Percentiles rank a stretch among this genome's conserved stretches.
phyloP scores from a whole-genome alignment of 345 rosid genomes.

The Xanthoceras sorbifolium region DNA sequence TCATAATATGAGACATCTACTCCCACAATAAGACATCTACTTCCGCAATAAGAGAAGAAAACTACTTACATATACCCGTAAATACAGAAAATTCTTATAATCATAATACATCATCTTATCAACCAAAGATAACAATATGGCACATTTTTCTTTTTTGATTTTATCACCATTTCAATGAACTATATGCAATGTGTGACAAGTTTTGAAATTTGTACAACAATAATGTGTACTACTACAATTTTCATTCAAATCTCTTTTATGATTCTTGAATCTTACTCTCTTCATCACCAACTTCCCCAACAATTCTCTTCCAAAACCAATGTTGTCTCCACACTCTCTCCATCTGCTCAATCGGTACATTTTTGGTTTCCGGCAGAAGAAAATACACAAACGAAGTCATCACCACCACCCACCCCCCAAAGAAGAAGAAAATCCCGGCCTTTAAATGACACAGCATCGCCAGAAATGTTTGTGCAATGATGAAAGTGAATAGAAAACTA shows the following conservation, averaged over 20 bases:
- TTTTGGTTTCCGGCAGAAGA: conserved; percentile 66
- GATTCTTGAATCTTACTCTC: conserved; percentile 27
- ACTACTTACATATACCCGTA: too few relatives aligned
- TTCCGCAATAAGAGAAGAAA: too few relatives aligned
- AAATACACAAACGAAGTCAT: conserved; percentile 58
- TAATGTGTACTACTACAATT: neutral
- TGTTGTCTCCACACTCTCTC: conserved; percentile 58
- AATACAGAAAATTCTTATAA: too few relatives aligned
- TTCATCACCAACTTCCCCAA: conserved; percentile 30
- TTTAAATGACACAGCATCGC: conserved; percentile 62
- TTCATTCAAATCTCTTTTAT: neutral
- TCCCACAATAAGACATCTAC: too few relatives aligned
- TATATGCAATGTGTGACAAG: neutral
- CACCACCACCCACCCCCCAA: conserved; percentile 47
- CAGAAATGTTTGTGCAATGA: conserved; percentile 57
- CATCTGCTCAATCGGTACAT: conserved; percentile 62
- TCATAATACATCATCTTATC: too few relatives aligned
- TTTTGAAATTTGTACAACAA: neutral
- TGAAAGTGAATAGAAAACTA: conserved; percentile 53
- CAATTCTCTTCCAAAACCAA: conserved; percentile 50
- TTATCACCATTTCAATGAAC: neutral
- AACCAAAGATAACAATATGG: too few relatives aligned
- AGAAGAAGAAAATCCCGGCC: conserved; percentile 65
- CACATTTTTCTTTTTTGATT: too few relatives aligned
- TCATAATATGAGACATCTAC: too few relatives aligned